phyloP scores from a whole-genome alignment of 257 asterid species.

The Leptodermis oblonga region DNA sequence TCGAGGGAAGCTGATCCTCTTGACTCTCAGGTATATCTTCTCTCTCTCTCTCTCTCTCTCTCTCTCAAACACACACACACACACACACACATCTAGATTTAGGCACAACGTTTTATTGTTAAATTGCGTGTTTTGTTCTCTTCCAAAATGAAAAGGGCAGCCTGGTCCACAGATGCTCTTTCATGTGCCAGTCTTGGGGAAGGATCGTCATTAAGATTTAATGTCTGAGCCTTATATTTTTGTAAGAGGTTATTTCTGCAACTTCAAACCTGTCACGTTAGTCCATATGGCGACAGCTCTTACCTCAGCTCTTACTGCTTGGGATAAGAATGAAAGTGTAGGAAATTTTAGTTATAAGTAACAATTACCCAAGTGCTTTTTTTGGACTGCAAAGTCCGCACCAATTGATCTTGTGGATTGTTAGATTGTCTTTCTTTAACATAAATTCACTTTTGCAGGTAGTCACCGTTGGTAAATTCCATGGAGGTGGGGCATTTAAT shows the following conservation, averaged over 20 bases:
- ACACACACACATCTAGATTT: too few relatives aligned
- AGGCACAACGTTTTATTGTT: background rate
- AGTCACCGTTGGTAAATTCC: constrained; percentile 76
- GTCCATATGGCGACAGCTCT: too few relatives aligned
- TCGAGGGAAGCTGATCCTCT: constrained; percentile 98
- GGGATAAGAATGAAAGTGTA: background rate
- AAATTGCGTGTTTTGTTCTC: too few relatives aligned
- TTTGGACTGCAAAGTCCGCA: background rate
- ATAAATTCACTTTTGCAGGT: constrained; percentile 44
- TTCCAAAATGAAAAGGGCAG: background rate
- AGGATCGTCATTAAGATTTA: too few relatives aligned
- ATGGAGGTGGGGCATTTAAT: constrained; percentile 89
- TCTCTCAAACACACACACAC: too few relatives aligned
- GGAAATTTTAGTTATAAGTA: background rate
- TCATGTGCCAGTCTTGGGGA: too few relatives aligned
- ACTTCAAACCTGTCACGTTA: too few relatives aligned
- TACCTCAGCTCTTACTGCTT: too few relatives aligned
- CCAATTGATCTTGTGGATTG: background rate
- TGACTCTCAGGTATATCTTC: constrained; percentile 70
- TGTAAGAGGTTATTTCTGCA: too few relatives aligned
- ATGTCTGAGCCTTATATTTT: too few relatives aligned
- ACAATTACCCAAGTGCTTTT: background rate
- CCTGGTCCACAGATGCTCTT: too few relatives aligned
- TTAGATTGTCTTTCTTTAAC: background rate
- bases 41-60: background rate